A percentile compares a stretch with the other conserved stretches of the same genome.
Conservation (phyloP, 2,329 filamentous ascomycete genomes). For the Cordyceps fumosorosea region DNA sequence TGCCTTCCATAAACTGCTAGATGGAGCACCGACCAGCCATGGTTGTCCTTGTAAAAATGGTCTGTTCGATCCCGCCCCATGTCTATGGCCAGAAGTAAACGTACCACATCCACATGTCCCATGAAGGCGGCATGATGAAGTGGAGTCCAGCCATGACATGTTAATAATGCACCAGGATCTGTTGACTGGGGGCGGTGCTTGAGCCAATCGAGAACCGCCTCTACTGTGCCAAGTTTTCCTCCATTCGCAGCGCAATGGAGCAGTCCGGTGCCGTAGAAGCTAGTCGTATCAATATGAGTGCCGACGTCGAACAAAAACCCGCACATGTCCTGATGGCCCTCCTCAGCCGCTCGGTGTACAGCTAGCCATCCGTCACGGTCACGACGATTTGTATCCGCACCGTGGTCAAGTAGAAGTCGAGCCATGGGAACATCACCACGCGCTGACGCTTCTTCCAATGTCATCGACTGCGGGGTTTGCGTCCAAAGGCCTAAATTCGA, state of each 20-base stretch:
- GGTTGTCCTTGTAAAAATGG: slow-evolving; percentile 18
- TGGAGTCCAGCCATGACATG: slow-evolving; percentile 17
- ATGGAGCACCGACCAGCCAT: slow-evolving; percentile 22
- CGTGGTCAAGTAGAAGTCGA: neutral
- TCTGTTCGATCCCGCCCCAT: neutral
- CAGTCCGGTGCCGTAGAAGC: slow-evolving; percentile 17
- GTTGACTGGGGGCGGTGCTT: too few species aligned
- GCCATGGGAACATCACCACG: neutral
- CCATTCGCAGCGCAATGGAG: slow-evolving; percentile 18
- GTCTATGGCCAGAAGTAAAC: neutral
- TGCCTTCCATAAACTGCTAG: slow-evolving; percentile 20
- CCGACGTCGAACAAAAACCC: slow-evolving; percentile 17
- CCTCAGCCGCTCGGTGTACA: slow-evolving; percentile 17
- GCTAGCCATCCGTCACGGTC: slow-evolving; percentile 19
- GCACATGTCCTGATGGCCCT: slow-evolving; percentile 19
- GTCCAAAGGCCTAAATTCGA: too few species aligned
- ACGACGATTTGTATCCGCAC: slow-evolving; percentile 14
- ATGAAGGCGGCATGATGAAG: slow-evolving; percentile 20
- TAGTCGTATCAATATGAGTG: slow-evolving; percentile 10
- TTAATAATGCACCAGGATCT: too few species aligned
- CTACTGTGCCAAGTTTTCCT: slow-evolving; percentile 13
- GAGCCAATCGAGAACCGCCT: slow-evolving; percentile 14
- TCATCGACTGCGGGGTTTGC: too few species aligned
- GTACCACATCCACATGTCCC: slow-evolving; percentile 19
- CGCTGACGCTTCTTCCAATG: too few species aligned